Evolutionary conservation across 192 early-diverging fungal species (phyloP).

Genomic region (Piromyces sp.): DNA sequence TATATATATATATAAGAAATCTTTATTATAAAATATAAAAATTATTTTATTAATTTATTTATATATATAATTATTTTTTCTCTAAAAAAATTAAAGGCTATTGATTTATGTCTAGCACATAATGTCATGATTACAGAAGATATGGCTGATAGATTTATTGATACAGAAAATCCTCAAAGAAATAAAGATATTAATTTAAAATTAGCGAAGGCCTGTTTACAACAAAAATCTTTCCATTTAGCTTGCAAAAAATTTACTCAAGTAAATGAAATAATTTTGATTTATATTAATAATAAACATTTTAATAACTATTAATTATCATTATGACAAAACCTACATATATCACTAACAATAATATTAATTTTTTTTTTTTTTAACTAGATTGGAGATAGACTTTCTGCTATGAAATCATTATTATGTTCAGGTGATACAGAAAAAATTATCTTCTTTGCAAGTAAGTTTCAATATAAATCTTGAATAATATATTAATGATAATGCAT

Average conservation of each 20-base stretch:
- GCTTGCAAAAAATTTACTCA: slow-evolving; percentile 34
- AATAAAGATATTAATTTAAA: slow-evolving; percentile 6
- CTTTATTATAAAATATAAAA: too few relatives aligned
- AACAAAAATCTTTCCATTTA: slow-evolving; percentile 19
- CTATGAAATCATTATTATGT: slow-evolving; percentile 29
- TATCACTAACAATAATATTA: too few relatives aligned
- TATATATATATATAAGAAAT: neutral
- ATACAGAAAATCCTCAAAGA: slow-evolving; percentile 1
- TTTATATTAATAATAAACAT: too few relatives aligned
- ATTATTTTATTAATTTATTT: too few relatives aligned
- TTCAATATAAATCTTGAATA: neutral
- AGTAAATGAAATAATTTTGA: too few relatives aligned
- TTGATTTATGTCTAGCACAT: slow-evolving; percentile 15
- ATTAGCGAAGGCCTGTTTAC: slow-evolving; percentile 20
- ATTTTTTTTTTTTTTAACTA: too few relatives aligned
- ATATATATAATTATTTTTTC: too few relatives aligned
- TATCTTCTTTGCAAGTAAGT: slow-evolving; percentile 37
- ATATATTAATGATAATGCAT: neutral
- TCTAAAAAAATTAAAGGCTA: too few relatives aligned
- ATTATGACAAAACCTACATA: too few relatives aligned
- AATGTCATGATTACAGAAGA: slow-evolving; percentile 24
- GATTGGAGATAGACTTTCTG: slow-evolving; percentile 29
- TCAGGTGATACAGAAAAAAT: slow-evolving; percentile 35
- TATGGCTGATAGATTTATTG: slow-evolving; percentile 12
- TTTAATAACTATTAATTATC: too few relatives aligned